Evolutionary conservation across 345 rosid species (phyloP).

Genomic region (Aquilaria malaccensis): DNA sequence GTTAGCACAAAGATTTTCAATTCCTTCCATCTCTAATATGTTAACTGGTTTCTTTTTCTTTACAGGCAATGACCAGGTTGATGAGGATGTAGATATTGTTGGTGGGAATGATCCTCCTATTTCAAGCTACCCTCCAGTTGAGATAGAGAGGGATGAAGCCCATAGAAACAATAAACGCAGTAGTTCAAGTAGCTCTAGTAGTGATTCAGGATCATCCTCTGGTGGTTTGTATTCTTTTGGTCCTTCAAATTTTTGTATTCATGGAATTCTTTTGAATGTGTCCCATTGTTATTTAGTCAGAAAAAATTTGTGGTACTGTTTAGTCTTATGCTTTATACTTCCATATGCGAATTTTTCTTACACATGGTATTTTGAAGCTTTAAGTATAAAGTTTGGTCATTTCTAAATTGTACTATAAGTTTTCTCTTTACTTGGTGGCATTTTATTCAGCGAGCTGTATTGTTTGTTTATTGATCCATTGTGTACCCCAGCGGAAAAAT

Average conservation of each 20-base stretch:
- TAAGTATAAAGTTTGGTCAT: too few relatives aligned
- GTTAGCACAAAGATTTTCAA: not conserved
- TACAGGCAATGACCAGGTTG: slow-evolving; percentile 51
- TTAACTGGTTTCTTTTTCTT: slow-evolving; percentile 5
- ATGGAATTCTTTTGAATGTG: too few relatives aligned
- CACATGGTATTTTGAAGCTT: too few relatives aligned
- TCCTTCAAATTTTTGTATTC: slow-evolving; percentile 9
- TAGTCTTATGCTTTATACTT: too few relatives aligned
- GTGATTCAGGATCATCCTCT: slow-evolving; percentile 74
- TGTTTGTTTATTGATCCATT: too few relatives aligned
- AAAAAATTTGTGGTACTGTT: too few relatives aligned
- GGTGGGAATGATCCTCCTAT: slow-evolving; percentile 66
- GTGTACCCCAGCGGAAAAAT: too few relatives aligned
- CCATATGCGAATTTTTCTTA: too few relatives aligned
- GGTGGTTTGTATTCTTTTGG: slow-evolving; percentile 51
- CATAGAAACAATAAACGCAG: slow-evolving; percentile 45
- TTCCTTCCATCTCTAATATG: not conserved
- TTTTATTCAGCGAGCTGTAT: too few relatives aligned
- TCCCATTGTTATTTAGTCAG: too few relatives aligned
- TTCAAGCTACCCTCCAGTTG: slow-evolving; percentile 43
- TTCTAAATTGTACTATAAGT: too few relatives aligned
- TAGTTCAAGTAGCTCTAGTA: slow-evolving; percentile 67
- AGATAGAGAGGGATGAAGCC: slow-evolving; percentile 53
- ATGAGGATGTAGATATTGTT: slow-evolving; percentile 75
- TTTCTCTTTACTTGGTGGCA: too few relatives aligned